A percentile compares a stretch with the other conserved stretches of the same genome.
Evolutionary conservation across 371 early-diverging fungal species (phyloP).

Genomic region (Lichtheimia ornata): DNA sequence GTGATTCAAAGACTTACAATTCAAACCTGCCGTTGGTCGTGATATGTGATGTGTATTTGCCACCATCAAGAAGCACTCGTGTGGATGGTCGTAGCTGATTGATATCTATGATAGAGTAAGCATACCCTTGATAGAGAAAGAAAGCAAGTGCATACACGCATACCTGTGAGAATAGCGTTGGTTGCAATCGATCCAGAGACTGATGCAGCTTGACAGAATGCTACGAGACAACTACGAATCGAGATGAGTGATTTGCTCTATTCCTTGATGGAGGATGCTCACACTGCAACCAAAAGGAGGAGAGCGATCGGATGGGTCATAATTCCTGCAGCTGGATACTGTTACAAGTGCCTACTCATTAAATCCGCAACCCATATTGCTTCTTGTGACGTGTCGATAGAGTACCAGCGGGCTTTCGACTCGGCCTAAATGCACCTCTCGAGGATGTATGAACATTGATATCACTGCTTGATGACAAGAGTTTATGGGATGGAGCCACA

Average conservation of each 20-base stretch:
- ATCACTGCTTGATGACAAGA: no score
- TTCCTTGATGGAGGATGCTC: not conserved
- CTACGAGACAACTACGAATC: not conserved
- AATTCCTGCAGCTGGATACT: no score
- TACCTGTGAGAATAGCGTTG: constrained; percentile 24
- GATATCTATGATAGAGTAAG: constrained; percentile 8
- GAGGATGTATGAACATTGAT: no score
- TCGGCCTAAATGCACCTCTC: no score
- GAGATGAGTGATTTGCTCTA: not conserved
- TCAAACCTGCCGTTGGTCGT: constrained; percentile 22
- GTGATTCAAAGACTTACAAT: constrained; percentile 21
- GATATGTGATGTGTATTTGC: constrained; percentile 20
- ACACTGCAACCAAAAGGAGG: constrained; percentile 5
- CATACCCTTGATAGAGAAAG: not conserved
- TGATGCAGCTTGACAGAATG: not conserved
- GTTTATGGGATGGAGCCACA: no score
- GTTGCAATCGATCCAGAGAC: constrained; percentile 11
- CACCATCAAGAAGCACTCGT: constrained; percentile 24
- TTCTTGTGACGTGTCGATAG: no score
- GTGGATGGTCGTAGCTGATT: constrained; percentile 20
- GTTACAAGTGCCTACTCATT: no score
- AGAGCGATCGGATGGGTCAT: no score
- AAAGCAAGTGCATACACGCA: not conserved
- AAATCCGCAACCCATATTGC: no score
- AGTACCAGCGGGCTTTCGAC: no score